A percentile compares a stretch with the other conserved stretches of the same genome.
Evolutionary conservation across 1,284 basidiomycete species (phyloP).

Genomic region (Ceratobasidium sp.): DNA sequence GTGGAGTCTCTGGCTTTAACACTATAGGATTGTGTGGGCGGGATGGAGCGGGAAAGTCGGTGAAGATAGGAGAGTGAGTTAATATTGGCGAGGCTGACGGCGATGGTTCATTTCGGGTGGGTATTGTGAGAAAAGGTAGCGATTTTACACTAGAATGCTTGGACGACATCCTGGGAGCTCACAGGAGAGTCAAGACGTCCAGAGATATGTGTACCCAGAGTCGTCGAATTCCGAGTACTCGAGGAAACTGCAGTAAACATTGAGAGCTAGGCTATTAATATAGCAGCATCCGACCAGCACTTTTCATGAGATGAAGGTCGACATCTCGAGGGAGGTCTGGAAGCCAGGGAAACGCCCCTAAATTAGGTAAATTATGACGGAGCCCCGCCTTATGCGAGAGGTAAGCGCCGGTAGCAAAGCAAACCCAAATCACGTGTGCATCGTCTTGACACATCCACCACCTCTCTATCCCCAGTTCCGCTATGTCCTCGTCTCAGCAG

Average conservation of each 20-base stretch:
- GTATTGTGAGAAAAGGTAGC: constrained; percentile 39
- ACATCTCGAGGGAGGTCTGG: background rate
- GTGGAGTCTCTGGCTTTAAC: constrained; percentile 38
- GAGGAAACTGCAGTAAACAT: background rate
- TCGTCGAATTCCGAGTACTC: background rate
- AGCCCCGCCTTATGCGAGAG: constrained; percentile 32
- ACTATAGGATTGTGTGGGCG: constrained; percentile 31
- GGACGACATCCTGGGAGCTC: constrained; percentile 33
- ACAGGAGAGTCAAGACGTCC: background rate
- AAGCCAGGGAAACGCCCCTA: constrained; percentile 36
- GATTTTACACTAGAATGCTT: constrained; percentile 40
- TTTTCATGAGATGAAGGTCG: constrained; percentile 15
- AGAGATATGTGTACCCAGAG: background rate
- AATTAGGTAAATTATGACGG: constrained; percentile 44
- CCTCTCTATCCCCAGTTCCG: background rate
- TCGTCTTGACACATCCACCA: constrained; percentile 25
- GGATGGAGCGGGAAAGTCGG: constrained; percentile 13
- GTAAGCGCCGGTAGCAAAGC: constrained; percentile 38
- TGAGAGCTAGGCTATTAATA: constrained; percentile 18
- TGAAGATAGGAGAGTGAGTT: constrained; percentile 29
- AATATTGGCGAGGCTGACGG: constrained; percentile 33
- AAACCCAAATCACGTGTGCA: constrained; percentile 36
- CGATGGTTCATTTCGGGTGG: constrained; percentile 19
- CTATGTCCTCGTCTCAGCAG: constrained; percentile 43
- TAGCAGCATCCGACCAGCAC: constrained; percentile 10